Evolutionary conservation across 1,284 basidiomycete species (phyloP).

Genomic region (Apiotrichum laibachii): DNA sequence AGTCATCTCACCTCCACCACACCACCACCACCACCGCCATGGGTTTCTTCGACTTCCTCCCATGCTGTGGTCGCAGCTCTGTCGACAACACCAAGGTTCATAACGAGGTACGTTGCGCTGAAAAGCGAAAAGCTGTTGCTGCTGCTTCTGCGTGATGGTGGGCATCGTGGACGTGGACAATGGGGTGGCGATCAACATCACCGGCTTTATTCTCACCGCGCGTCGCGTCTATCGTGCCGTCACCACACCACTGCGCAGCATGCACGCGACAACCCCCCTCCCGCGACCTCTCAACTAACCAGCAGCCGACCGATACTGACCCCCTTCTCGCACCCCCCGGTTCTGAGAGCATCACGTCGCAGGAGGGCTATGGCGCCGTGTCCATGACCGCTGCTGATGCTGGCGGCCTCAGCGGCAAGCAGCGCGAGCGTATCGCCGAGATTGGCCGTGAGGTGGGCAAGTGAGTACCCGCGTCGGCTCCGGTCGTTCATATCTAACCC

Average conservation of each 20-base stretch:
- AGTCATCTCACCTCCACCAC: too few species aligned
- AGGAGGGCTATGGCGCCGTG: constrained; percentile 19
- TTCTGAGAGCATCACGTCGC: constrained; percentile 14
- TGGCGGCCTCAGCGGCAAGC: constrained; percentile 13
- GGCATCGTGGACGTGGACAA: too few species aligned
- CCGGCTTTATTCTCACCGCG: too few species aligned
- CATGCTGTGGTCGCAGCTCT: constrained; percentile 12
- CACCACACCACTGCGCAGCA: too few species aligned
- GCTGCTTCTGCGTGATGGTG: too few species aligned
- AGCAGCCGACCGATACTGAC: constrained; percentile 10
- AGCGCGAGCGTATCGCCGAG: constrained; percentile 16
- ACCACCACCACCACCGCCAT: background rate
- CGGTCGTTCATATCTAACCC: background rate
- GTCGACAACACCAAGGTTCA: constrained; percentile 2
- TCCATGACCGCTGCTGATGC: constrained; percentile 10
- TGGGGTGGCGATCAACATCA: too few species aligned
- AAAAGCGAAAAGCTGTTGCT: too few species aligned
- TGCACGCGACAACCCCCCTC: too few species aligned
- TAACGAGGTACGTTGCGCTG: constrained; percentile 9
- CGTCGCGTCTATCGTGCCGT: too few species aligned
- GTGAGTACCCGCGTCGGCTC: constrained; percentile 8
- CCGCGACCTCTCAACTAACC: too few species aligned
- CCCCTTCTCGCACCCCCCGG: constrained; percentile 15
- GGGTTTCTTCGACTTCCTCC: constrained; percentile 20
- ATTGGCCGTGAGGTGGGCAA: constrained; percentile 23